Evolutionary conservation across 2,329 filamentous ascomycete genomes (phyloP).

Genomic region (Talaromyces sp.): DNA sequence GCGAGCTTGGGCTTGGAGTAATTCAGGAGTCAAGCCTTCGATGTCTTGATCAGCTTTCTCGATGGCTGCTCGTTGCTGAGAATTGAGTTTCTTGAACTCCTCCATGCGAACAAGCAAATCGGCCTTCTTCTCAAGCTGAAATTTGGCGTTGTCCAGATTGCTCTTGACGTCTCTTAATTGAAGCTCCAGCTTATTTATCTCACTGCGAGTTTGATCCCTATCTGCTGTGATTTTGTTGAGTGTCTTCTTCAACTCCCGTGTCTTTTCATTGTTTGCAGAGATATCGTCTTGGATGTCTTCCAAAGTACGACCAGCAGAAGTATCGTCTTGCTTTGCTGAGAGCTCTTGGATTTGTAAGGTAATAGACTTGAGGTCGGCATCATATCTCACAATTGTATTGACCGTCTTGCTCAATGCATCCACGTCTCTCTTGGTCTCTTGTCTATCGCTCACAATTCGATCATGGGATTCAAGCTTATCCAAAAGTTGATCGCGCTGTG

Average conservation of each 20-base stretch:
- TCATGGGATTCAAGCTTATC: slow-evolving; percentile 70
- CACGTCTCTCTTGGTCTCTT: slow-evolving; percentile 70
- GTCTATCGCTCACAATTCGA: slow-evolving; percentile 61
- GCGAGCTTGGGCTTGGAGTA: slow-evolving; percentile 72
- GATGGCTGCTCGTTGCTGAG: slow-evolving; percentile 70
- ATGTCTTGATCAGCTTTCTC: slow-evolving; percentile 72
- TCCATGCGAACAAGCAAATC: slow-evolving; percentile 72
- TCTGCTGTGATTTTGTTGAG: slow-evolving; percentile 69
- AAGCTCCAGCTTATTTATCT: slow-evolving; percentile 72
- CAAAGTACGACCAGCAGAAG: slow-evolving; percentile 66
- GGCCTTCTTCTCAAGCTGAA: slow-evolving; percentile 80
- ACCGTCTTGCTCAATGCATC: slow-evolving; percentile 78
- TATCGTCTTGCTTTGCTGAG: slow-evolving; percentile 72
- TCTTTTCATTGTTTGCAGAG: slow-evolving; percentile 66
- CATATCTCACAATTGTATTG: slow-evolving; percentile 71
- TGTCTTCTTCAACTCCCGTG: slow-evolving; percentile 64
- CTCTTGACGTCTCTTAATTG: slow-evolving; percentile 74
- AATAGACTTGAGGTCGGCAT: slow-evolving; percentile 71
- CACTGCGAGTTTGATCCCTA: slow-evolving; percentile 69
- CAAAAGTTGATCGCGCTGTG: slow-evolving; percentile 63
- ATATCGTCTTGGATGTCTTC: slow-evolving; percentile 84
- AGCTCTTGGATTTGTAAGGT: slow-evolving; percentile 75
- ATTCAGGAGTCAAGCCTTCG: slow-evolving; percentile 71
- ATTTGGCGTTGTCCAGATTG: slow-evolving; percentile 69
- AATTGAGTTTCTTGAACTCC: slow-evolving; percentile 68